phyloP scores from a whole-genome alignment of 2,329 filamentous ascomycete species.

The Rugonectria rugulosa region DNA sequence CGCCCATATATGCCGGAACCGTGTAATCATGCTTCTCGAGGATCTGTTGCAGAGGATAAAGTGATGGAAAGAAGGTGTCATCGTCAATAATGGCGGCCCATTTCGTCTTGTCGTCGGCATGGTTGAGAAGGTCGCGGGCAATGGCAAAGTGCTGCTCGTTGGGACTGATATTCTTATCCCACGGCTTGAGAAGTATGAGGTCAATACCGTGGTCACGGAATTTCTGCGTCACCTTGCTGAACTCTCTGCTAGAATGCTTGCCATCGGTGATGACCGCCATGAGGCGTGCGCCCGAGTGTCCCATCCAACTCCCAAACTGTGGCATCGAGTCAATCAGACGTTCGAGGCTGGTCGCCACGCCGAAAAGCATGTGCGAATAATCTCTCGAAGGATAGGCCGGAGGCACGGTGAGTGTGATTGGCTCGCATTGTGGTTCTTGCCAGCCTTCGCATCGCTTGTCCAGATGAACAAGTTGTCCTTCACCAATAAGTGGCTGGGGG shows the following conservation, averaged over 20 bases:
- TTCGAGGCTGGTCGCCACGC: slow-evolving; percentile 61
- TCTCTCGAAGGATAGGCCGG: slow-evolving; percentile 49
- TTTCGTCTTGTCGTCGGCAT: slow-evolving; percentile 52
- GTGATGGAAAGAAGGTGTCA: slow-evolving; percentile 68
- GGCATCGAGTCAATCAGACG: slow-evolving; percentile 59
- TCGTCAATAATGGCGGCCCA: slow-evolving; percentile 69
- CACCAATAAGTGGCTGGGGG: slow-evolving; percentile 46
- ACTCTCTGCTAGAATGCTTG: slow-evolving; percentile 47
- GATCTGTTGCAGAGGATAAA: slow-evolving; percentile 57
- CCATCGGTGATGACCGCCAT: slow-evolving; percentile 60
- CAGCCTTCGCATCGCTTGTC: slow-evolving; percentile 37
- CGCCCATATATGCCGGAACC: slow-evolving; percentile 61
- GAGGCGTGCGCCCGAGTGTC: slow-evolving; percentile 57
- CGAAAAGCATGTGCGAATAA: slow-evolving; percentile 63
- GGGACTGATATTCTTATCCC: slow-evolving; percentile 46
- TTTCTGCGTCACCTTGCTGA: slow-evolving; percentile 40
- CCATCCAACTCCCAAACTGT: slow-evolving; percentile 64
- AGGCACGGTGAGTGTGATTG: slow-evolving; percentile 57
- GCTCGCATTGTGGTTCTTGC: slow-evolving; percentile 45
- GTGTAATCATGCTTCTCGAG: slow-evolving; percentile 58
- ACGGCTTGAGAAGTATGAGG: slow-evolving; percentile 44
- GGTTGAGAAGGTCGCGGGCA: slow-evolving; percentile 56
- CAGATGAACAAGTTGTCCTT: slow-evolving; percentile 41
- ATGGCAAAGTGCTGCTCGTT: slow-evolving; percentile 67
- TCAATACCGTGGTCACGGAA: slow-evolving; percentile 44